Conservation (phyloP, 805 yeast species). For the Candida ficus region DNA sequence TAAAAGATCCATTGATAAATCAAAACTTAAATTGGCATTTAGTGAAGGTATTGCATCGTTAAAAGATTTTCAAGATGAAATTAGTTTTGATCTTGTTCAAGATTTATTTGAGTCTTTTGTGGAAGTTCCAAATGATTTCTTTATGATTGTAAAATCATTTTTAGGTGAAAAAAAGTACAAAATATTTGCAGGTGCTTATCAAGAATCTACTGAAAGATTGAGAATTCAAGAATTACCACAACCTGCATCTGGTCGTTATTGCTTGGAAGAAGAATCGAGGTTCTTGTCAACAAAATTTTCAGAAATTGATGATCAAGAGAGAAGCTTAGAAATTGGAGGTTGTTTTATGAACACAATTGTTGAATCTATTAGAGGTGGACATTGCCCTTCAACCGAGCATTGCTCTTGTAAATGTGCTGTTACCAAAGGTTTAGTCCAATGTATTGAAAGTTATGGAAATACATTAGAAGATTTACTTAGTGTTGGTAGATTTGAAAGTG, state of each 20-base stretch:
- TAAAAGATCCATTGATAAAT: not conserved
- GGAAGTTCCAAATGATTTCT: conserved; percentile 6
- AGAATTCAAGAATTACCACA: not conserved
- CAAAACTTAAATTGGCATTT: not conserved
- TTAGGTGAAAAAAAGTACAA: conserved; percentile 8
- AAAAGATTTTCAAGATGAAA: not conserved
- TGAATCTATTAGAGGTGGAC: not conserved
- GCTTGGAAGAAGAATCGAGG: conserved; percentile 7
- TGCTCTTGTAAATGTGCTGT: conserved; percentile 13
- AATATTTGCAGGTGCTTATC: conserved; percentile 8
- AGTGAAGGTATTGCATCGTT: conserved; percentile 5
- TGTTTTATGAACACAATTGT: conserved; percentile 6
- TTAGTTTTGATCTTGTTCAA: conserved; percentile 9
- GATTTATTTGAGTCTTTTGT: conserved; percentile 6
- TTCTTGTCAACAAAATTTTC: not conserved
- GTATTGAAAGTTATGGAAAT: conserved; percentile 6
- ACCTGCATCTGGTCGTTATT: not conserved
- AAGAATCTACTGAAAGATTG: conserved; percentile 6
- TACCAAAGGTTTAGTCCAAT: conserved; percentile 6
- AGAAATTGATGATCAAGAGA: conserved; percentile 1
- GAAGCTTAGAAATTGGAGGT: conserved; percentile 3
- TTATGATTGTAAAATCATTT: conserved; percentile 1
- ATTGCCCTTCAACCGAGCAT: conserved; percentile 8
- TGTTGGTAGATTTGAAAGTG: conserved; percentile 1
- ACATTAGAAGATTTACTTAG: not conserved